Percentiles rank a stretch among this genome's conserved stretches.
Conservation (phyloP, 306 rosid species). For the Pyrus communis region DNA sequence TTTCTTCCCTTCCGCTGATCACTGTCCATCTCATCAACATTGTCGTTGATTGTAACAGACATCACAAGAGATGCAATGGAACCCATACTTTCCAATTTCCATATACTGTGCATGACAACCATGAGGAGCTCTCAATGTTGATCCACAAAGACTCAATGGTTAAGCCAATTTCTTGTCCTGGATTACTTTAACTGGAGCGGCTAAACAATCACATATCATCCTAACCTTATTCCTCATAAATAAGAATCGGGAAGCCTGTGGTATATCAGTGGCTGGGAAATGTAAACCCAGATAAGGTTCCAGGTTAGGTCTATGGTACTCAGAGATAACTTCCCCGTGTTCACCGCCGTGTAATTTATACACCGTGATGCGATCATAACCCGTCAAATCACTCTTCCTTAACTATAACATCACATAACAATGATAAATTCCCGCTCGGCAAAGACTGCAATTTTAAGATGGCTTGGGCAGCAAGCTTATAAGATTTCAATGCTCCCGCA, state of each 20-base stretch:
- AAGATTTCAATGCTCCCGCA: conserved; percentile 42
- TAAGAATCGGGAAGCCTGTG: conserved; percentile 41
- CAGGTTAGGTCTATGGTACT: conserved; percentile 28
- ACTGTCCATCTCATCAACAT: conserved; percentile 21
- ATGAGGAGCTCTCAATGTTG: conserved; percentile 35
- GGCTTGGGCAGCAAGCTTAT: conserved; percentile 45
- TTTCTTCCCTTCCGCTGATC: conserved; percentile 34
- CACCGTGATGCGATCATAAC: conserved; percentile 41
- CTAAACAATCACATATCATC: conserved; percentile 40
- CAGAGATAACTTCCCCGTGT: conserved; percentile 44
- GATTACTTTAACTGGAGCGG: conserved; percentile 36
- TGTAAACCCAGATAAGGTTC: conserved; percentile 38
- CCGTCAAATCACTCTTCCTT: conserved; percentile 40
- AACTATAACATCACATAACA: conserved; percentile 30
- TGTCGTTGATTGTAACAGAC: conserved; percentile 30
- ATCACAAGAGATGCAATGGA: conserved; percentile 38
- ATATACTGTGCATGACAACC: conserved; percentile 39
- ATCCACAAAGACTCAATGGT: conserved; percentile 38
- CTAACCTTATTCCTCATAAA: conserved; percentile 42
- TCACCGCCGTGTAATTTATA: conserved; percentile 41
- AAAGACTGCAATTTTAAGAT: conserved; percentile 38
- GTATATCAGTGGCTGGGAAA: conserved; percentile 43
- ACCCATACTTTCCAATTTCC: conserved; percentile 37
- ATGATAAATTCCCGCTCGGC: conserved; percentile 30
- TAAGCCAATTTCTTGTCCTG: conserved; percentile 30